Evolutionary conservation across 371 early-diverging fungal species (phyloP), one percentile per base, ranked within the genome.

Genomic region (Zancudomyces culisetae): DNA sequence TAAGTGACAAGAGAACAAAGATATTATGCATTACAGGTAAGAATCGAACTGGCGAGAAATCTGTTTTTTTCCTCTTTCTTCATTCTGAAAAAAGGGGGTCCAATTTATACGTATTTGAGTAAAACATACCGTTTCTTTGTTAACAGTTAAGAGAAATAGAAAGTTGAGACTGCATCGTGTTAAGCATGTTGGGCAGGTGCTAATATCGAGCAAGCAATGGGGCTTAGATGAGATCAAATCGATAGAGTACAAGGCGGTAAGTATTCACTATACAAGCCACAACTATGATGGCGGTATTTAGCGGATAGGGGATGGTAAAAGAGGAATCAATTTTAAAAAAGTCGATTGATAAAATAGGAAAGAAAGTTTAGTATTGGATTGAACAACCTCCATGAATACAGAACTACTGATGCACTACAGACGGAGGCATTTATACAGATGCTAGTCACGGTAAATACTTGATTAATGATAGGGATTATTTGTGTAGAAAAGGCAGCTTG

Each of bases 141-240:
- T 4, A 22, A 59, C 64, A 3, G 65, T 65, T 2, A 65, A 65
- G 53, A 62, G 59, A 48, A 65, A 65, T 54, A 55, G 65, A 27
- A 65, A 63, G 52, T 22, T 65, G 54, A 62, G 63, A 1, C 49
- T 65, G 30, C 64, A 63, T 50, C 59, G 60, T 19, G 65, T 63
- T 42, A 65, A 65, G 59, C 55, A 60, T 49, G 53, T 41, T 43
- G 54, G 47, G 54, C 54, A 50, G 19, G 27, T 41, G 12, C 51
- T 60, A 0, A 60, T 58, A 53, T 60, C 62, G 49, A 57, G 58
- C 56, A 64, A 64, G 27, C 59, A 61, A 1, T 64, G 64, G 64
- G 45, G 41, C 8, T 23, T 64, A 41, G 64, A 64, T 40, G 64
- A 62, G 19, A 47, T 47, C 24, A 47, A 47, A 47, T 18, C 26